These are phyloP conservation scores for Gomphus bonarii DNA, from an alignment of 1,284 basidiomycete species.

Conservation along the genomic window DNA sequence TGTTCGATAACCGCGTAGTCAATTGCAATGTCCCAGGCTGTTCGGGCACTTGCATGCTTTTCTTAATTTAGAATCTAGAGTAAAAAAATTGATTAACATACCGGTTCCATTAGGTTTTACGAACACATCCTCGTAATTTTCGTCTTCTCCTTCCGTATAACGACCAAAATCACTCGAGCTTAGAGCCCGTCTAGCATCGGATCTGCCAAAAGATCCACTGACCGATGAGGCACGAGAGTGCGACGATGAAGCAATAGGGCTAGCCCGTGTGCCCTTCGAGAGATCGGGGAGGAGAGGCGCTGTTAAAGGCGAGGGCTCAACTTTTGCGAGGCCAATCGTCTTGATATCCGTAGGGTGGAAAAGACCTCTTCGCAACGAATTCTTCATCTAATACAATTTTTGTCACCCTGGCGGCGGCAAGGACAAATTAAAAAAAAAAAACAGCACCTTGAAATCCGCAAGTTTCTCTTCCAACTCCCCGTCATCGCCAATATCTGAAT, in stretches of 20 bases:
- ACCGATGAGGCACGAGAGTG: constrained; percentile 47
- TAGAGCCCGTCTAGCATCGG: constrained; percentile 40
- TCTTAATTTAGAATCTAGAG: constrained; percentile 2
- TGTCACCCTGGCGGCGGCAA: neutral
- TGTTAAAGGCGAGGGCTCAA: constrained; percentile 46
- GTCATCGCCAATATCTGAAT: constrained; percentile 78
- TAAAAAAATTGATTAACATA: constrained; percentile 27
- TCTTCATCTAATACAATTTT: constrained; percentile 45
- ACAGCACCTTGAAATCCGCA: constrained; percentile 64
- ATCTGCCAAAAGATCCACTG: constrained; percentile 51
- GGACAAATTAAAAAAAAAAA: neutral
- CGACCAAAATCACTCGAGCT: constrained; percentile 61
- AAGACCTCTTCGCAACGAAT: constrained; percentile 57
- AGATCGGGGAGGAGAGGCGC: constrained; percentile 44
- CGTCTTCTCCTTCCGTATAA: constrained; percentile 75
- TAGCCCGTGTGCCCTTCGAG: neutral
- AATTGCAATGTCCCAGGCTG: constrained; percentile 65
- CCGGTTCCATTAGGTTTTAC: constrained; percentile 58
- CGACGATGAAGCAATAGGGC: constrained; percentile 18
- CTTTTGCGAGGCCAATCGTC: constrained; percentile 42
- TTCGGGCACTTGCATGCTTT: constrained; percentile 35
- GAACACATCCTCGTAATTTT: constrained; percentile 90
- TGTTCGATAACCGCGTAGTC: constrained; percentile 75
- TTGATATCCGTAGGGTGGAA: constrained; percentile 86
- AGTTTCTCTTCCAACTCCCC: constrained; percentile 65